These are phyloP conservation scores for Pseudoneurospora amorphoporcata DNA, from an alignment of 495 filamentous ascomycete genomes.

Conservation along the genomic window DNA sequence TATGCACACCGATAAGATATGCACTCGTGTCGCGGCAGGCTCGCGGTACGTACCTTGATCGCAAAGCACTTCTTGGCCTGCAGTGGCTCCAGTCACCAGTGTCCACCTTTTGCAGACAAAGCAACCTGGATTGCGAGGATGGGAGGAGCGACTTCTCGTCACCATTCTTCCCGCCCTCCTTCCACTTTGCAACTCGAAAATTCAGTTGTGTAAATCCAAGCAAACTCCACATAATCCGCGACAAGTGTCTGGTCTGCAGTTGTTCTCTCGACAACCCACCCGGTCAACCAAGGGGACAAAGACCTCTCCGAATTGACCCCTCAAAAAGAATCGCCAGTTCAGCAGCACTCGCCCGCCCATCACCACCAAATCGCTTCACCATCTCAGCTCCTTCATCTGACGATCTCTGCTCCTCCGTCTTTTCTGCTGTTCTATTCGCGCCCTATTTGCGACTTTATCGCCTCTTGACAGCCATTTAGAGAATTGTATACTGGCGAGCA, in stretches of 20 bases:
- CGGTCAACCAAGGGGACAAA: not conserved
- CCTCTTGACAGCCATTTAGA: not conserved
- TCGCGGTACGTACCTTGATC: not conserved
- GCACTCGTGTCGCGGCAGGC: not conserved
- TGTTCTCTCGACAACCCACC: not conserved
- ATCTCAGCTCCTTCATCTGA: not conserved
- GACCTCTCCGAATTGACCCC: not conserved
- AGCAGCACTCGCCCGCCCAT: not conserved
- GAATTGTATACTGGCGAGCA: not conserved
- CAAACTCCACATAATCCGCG: not conserved
- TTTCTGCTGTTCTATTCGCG: not conserved
- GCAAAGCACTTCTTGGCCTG: not conserved
- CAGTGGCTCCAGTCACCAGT: not conserved
- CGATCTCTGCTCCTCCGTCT: not conserved
- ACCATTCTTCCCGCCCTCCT: not conserved
- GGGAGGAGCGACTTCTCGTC: not conserved
- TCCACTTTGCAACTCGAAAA: not conserved
- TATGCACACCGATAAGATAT: not conserved
- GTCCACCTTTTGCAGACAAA: not conserved
- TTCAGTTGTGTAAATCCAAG: not conserved
- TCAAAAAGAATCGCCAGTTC: not conserved
- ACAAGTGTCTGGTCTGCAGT: not conserved
- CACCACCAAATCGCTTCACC: not conserved
- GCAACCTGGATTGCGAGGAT: not conserved
- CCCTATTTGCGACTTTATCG: not conserved